Evolutionary conservation across 2,329 filamentous ascomycete species (phyloP).

Genomic region (Aspergillus awamori): DNA sequence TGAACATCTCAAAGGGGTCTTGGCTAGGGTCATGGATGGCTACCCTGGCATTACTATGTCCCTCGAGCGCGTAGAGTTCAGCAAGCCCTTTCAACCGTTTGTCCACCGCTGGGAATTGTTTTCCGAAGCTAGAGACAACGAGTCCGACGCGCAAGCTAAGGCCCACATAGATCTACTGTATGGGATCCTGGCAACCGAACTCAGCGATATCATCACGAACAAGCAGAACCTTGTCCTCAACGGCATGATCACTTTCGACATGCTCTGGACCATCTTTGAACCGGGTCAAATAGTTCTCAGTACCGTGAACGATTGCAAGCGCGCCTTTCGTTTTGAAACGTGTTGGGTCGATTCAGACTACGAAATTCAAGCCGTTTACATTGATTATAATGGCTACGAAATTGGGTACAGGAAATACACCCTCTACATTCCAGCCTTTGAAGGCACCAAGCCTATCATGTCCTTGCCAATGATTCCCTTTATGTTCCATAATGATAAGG

Average conservation of each 20-base stretch:
- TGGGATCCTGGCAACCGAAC: constrained; percentile 54
- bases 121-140: constrained; percentile 44
- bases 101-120: constrained; percentile 66
- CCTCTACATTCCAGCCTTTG: constrained; percentile 22
- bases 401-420: constrained; percentile 40
- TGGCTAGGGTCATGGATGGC: constrained; percentile 57
- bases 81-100: constrained; percentile 63
- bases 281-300: constrained; percentile 28
- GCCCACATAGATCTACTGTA: constrained; percentile 54
- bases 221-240: constrained; percentile 57
- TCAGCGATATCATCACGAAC: constrained; percentile 54
- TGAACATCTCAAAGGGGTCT: constrained; percentile 59
- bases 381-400: constrained; percentile 24
- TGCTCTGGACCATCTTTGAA: constrained; percentile 47
- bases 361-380: constrained; percentile 13
- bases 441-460: not conserved
- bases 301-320: constrained; percentile 4
- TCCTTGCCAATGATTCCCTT: not conserved
- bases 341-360: constrained; percentile 5
- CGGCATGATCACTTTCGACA: constrained; percentile 34
- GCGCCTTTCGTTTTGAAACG: constrained; percentile 15
- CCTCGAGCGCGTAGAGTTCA: constrained; percentile 62
- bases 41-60: constrained; percentile 64
- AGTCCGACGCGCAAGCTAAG: constrained; percentile 48
- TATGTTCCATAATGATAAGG: constrained; percentile 39